A percentile compares a stretch with the other conserved stretches of the same genome.
phyloP scores from a whole-genome alignment of 257 asterid species.

The Leonotis leonurus region DNA sequence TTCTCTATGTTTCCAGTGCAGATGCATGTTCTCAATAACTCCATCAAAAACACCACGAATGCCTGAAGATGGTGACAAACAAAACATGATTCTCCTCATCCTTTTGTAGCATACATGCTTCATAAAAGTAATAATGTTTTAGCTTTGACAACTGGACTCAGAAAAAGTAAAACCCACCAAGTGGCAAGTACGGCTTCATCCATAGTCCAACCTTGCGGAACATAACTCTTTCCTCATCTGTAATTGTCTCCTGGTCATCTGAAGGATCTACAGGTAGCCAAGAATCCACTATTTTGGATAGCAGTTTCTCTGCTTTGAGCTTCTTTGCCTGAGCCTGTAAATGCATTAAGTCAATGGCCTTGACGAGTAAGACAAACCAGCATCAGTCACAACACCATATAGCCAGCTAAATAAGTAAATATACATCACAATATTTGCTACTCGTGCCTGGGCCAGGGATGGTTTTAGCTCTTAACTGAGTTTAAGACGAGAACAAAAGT shows the following conservation, averaged over 20 bases:
- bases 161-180: slow-evolving; percentile 55
- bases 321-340: slow-evolving; percentile 86
- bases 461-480: too few species aligned
- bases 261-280: slow-evolving; percentile 89
- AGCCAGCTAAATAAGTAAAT: too few species aligned
- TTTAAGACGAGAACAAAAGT: too few species aligned
- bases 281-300: slow-evolving; percentile 75
- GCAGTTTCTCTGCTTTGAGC: slow-evolving; percentile 80
- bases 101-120: neutral
- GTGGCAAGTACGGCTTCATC: slow-evolving; percentile 91
- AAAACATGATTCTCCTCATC: slow-evolving; percentile 8
- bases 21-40: slow-evolving; percentile 97
- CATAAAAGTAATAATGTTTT: slow-evolving; percentile 4
- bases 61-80: slow-evolving; percentile 38
- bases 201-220: slow-evolving; percentile 80
- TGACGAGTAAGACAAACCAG: slow-evolving; percentile 4
- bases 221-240: slow-evolving; percentile 94
- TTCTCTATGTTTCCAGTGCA: slow-evolving; percentile 98
- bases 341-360: slow-evolving; percentile 15
- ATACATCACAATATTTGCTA: too few species aligned
- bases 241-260: slow-evolving; percentile 92
- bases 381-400: slow-evolving; percentile 9
- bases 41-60: slow-evolving; percentile 98
- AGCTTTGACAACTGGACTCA: neutral
- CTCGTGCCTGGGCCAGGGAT: too few species aligned